Evolutionary conservation across 2,329 filamentous ascomycete genomes (phyloP), one percentile per base, ranked within the genome.

Genomic region (Cladophialophora yegresii): DNA sequence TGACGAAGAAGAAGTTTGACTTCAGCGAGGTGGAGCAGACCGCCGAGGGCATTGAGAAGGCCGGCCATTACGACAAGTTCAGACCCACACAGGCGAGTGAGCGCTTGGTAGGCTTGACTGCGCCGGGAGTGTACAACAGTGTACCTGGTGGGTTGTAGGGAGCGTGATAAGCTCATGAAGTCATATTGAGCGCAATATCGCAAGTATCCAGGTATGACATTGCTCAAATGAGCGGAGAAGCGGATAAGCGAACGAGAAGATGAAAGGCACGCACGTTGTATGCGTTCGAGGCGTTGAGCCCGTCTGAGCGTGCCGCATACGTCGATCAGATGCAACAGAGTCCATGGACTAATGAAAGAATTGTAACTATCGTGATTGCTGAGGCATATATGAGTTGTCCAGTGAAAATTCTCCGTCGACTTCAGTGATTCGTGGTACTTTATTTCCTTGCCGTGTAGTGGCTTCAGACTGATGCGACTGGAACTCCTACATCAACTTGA

Each of bases 11-110:
- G 53, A 72, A 74, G 49, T 84, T 84, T 64, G 71, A 74, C 1
- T 79, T 83, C 54, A 67, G 71, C 3, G 78, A 83, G 70, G 81
- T 83, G 1, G 75, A 82, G 70, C 72, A 77, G 65, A 69, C 78
- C 63, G 75, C 77, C 3, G 75, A 81, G 69, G 76, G 75, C 30
- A 82, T 81, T 13, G 78, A 81, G 61, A 73, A 73, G 36, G 54
- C 49, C 32, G 65, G 62, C 1, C 71, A 72, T 43, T 61, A 50
- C 6, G 47, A 60, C 20, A 61, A 49, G 50, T 68, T 66, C 28
- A 45, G 32, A 40, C 63, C 53, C n/a, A 66, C 32, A 20, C 33
- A 64, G n/a, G 63, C 43, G 22, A 33, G 33, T 13, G 63, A 65
- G 51, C 45, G 63, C 30, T 49, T 65, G 53, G 58, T 62, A 8